Percentiles rank a stretch among this genome's conserved stretches.
Evolutionary conservation across 192 early-diverging fungal species (phyloP).

Genomic region (Geranomyces michiganensis): DNA sequence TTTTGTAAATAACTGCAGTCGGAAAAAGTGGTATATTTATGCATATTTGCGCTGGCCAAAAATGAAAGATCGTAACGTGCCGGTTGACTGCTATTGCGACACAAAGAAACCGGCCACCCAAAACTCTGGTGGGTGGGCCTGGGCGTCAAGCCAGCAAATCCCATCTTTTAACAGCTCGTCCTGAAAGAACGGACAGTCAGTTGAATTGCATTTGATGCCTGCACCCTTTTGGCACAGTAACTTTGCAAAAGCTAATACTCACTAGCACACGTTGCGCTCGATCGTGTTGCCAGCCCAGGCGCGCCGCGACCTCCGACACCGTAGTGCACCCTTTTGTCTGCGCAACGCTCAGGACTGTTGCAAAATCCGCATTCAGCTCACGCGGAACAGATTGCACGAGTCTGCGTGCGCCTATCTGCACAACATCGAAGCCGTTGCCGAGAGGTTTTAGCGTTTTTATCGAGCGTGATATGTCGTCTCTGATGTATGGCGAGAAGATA

Average conservation of each 20-base stretch:
- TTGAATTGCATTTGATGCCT: no score
- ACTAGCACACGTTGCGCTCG: conserved; percentile 62
- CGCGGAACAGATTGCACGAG: conserved; percentile 89
- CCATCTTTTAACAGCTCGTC: conserved; percentile 72
- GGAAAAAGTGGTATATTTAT: no score
- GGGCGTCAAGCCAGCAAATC: conserved; percentile 75
- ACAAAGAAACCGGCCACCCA: conserved; percentile 51
- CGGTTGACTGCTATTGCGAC: neutral
- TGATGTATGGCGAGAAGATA: conserved; percentile 31
- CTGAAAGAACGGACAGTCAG: conserved; percentile 29
- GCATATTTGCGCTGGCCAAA: no score
- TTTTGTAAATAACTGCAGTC: no score
- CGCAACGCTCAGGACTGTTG: conserved; percentile 68
- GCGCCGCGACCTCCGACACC: conserved; percentile 35
- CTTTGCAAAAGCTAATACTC: conserved; percentile 19
- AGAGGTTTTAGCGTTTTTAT: conserved; percentile 88
- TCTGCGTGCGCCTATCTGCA: conserved; percentile 74
- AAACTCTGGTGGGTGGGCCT: conserved; percentile 50
- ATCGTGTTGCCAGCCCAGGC: conserved; percentile 61
- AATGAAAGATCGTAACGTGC: neutral
- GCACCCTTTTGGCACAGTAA: no score
- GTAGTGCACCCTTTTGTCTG: conserved; percentile 58
- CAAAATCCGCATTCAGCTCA: conserved; percentile 85
- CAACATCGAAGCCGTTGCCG: conserved; percentile 84
- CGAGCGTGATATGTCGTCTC: conserved; percentile 84